Evolutionary conservation across 208 protist genomes (phyloP).

Genomic region (Lotmaria passim): DNA sequence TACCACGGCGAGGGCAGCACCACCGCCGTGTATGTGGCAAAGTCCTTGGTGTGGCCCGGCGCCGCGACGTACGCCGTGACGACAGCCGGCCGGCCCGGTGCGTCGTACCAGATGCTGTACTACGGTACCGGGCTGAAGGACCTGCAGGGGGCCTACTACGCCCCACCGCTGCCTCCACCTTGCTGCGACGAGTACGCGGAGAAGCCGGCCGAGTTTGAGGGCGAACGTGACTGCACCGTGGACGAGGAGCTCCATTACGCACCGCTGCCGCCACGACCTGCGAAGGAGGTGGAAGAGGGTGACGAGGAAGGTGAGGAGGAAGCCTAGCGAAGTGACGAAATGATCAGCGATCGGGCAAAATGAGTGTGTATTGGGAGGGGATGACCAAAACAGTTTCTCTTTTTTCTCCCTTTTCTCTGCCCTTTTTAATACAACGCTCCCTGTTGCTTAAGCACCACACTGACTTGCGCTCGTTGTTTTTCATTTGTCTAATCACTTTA

Average conservation of each 20-base stretch:
- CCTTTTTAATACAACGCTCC: too few species aligned
- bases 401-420: neutral
- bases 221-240: constrained; percentile 83
- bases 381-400: neutral
- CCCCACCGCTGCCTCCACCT: constrained; percentile 73
- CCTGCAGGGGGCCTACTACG: constrained; percentile 60
- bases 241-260: constrained; percentile 91
- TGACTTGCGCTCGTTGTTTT: too few species aligned
- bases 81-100: constrained; percentile 65
- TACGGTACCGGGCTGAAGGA: constrained; percentile 89
- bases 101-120: constrained; percentile 80
- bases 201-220: constrained; percentile 52
- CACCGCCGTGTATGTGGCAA: constrained; percentile 72
- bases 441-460: too few species aligned
- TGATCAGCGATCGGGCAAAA: neutral
- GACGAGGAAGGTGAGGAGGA: constrained; percentile 68
- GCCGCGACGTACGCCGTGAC: constrained; percentile 83
- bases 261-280: constrained; percentile 63
- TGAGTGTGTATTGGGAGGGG: too few species aligned
- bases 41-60: constrained; percentile 87
- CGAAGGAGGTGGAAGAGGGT: constrained; percentile 61
- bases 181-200: constrained; percentile 78
- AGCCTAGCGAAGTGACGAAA: constrained; percentile 2
- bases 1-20: constrained; percentile 80
- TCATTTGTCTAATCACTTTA: too few species aligned